Base-by-base conservation (phyloP, 371 early-diverging fungal genomes). In the Mortierella sp. region DNA sequence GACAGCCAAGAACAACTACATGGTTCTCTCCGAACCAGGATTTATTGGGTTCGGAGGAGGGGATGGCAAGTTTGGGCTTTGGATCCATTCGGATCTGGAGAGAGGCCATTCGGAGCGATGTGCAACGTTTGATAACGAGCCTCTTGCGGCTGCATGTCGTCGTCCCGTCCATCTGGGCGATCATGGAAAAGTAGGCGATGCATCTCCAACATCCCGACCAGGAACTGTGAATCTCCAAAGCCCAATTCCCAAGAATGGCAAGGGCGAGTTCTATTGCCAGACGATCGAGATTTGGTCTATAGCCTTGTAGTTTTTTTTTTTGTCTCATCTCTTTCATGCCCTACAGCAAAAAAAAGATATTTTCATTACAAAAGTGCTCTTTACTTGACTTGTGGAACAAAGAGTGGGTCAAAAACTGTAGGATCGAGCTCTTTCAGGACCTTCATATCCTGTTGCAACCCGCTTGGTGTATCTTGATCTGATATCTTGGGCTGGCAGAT, bases 1-100 rank as follows among this genome's bases (percentile, higher is more conserved):
- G 85, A 91, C 95, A 10, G 96, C 95, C 34, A 85, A 84, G 41
- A 96, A 96, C 70, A 94, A 96, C 38, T 98, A 96, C 71, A 87
- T 95, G 80, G 86, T 97, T 6, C 76, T 94, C 31, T 87, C 92
- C 42, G 94, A 96, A 58, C 82, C 90, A 2, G 89, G 90, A 26
- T 95, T 89, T 65, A 87, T 98, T 43, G 96, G 96, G 0, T 78
- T 98, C 41, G 98, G 98, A 21, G 97, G 97, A 55, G 96, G 97
- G 84, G 89, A 93, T 65, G 95, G 95, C 24, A 83, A 86, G 56
- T 94, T 95, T 86, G 98, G 97, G 0, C 81, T 98, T 24, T 98
- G 94, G 94, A 71, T 98, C 24, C 91, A 96, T 64, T 84, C 88
- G 30, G 93, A 96, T 64, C 85, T 98, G 12, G 87, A 93, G 57